phyloP scores from a whole-genome alignment of 1,139 yeast species.

The Sugiyamaella novakii region DNA sequence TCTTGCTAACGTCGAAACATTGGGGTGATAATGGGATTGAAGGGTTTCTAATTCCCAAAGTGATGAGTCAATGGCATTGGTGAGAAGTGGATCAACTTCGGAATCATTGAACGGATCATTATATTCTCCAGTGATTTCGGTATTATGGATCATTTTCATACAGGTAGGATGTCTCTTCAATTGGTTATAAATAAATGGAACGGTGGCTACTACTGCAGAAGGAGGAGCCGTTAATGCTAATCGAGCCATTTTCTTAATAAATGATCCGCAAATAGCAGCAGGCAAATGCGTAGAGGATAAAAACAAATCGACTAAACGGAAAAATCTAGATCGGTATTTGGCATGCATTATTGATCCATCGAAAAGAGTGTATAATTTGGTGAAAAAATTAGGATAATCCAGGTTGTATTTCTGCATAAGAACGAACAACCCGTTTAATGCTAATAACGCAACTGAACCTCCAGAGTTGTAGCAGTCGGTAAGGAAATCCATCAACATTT shows the following conservation, averaged over 20 bases:
- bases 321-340: slow-evolving; percentile 80
- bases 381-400: slow-evolving; percentile 90
- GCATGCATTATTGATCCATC: slow-evolving; percentile 74
- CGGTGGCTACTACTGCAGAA: slow-evolving; percentile 79
- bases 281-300: slow-evolving; percentile 87
- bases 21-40: slow-evolving; percentile 92
- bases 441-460: slow-evolving; percentile 71
- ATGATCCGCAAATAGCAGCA: slow-evolving; percentile 80
- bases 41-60: slow-evolving; percentile 88
- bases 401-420: slow-evolving; percentile 79
- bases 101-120: slow-evolving; percentile 66
- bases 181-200: slow-evolving; percentile 90
- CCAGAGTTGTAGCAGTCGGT: slow-evolving; percentile 81
- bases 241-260: slow-evolving; percentile 79
- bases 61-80: slow-evolving; percentile 81
- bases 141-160: slow-evolving; percentile 80
- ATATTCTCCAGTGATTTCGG: slow-evolving; percentile 44
- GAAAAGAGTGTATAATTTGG: slow-evolving; percentile 76
- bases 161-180: slow-evolving; percentile 91
- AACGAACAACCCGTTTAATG: slow-evolving; percentile 85
- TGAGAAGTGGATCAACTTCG: slow-evolving; percentile 72
- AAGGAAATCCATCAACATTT: slow-evolving; percentile 85
- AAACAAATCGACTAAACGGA: slow-evolving; percentile 83
- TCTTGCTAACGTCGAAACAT: slow-evolving; percentile 87
- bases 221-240: slow-evolving; percentile 82